Evolutionary conservation across 345 rosid genomes (phyloP), one percentile per base, ranked within the genome.

Genomic region (Populus davidiana): DNA sequence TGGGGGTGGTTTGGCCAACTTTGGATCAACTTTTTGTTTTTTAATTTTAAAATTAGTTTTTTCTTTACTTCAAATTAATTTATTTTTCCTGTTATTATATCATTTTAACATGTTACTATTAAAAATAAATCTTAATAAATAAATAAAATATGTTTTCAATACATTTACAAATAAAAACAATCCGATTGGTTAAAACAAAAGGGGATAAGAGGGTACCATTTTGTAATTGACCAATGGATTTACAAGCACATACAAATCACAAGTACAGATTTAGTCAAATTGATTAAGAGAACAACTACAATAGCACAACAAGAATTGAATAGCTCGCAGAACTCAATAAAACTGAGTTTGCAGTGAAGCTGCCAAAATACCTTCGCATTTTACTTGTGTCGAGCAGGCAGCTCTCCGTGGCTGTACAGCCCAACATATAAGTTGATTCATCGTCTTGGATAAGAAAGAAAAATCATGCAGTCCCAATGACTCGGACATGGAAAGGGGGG

Each of bases 401-500:
- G 38, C 14, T 67, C n/a, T 68, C 38, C 67, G 2, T 20, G 16
- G 4, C 47, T 4, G 9, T 29, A 21, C 20, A 39, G 5, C 35
- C 6, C 16, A 35, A 7, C 21, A 21, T 4, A 50, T 8, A 50
- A 36, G 54, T 20, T 21, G 16, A 21, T 3, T 62, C 10, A 41
- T 35, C 67, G 38, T 21, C 56, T 6, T 72, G 72, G 27, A 10
- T 2, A 13, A 21, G 23, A 8, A 12, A 23, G 47, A 63, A 63
- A 33, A 67, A 63, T 88, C 87, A 84, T 41, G 85, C 89, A n/a
- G 90, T 85, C 33, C 98, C 99, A 16, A 83, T 27, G 66, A 91
- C 97, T 67, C 89, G 85, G 54, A 94, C 84, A 71, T 89, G 97
- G 69, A 91, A 96, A 6, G 98, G 98, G 18, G 98, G 97, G 18